phyloP scores from a whole-genome alignment of 352 stramenopile species.

The Elongisporangium senticosum region DNA sequence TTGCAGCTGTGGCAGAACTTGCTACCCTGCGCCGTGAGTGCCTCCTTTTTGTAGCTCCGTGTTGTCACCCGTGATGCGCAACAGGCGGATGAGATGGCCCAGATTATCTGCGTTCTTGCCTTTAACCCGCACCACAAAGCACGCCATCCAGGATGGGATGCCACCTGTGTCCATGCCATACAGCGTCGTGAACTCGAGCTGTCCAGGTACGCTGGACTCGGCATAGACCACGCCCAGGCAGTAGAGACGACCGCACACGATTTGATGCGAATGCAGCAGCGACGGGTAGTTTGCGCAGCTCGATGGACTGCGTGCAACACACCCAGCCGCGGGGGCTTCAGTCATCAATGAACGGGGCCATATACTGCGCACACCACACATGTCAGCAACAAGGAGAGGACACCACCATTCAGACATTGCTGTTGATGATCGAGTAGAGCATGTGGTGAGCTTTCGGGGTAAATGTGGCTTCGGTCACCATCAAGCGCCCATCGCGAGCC shows the following conservation, averaged over 20 bases:
- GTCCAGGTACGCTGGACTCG: constrained; percentile 37
- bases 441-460: constrained; percentile 60
- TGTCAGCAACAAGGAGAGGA: background rate
- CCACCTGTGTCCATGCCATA: constrained; percentile 61
- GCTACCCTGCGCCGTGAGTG: constrained; percentile 10
- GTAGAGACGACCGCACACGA: constrained; percentile 49
- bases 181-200: constrained; percentile 49
- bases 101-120: constrained; percentile 55
- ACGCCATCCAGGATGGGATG: constrained; percentile 57
- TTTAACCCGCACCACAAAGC: constrained; percentile 45
- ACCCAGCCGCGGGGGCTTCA: constrained; percentile 52
- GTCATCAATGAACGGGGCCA: constrained; percentile 56
- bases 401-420: constrained; percentile 46
- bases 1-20: constrained; percentile 45
- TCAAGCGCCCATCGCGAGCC: constrained; percentile 75
- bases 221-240: constrained; percentile 60
- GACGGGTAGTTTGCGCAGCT: constrained; percentile 55
- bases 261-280: constrained; percentile 39
- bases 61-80: constrained; percentile 42
- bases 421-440: constrained; percentile 80
- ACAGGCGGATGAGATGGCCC: constrained; percentile 55
- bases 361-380: constrained; percentile 18
- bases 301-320: constrained; percentile 52
- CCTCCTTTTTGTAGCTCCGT: constrained; percentile 36
- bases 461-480: constrained; percentile 81